Conservation (phyloP, 2,329 filamentous ascomycete genomes). For the Periconia sp. region DNA sequence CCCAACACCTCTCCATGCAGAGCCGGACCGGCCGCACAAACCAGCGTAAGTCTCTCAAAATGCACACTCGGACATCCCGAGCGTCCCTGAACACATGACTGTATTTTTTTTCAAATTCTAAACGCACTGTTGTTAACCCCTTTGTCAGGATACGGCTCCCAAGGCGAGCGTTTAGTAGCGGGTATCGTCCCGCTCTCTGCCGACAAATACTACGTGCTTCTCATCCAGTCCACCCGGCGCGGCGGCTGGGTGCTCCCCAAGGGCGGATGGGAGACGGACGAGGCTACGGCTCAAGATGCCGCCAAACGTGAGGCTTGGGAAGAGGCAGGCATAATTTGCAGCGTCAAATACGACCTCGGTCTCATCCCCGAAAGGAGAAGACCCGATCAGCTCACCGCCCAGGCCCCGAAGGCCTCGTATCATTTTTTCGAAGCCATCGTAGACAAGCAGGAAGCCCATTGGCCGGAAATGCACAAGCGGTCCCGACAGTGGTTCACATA, state of each 20-base stretch:
- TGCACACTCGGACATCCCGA: too few relatives aligned
- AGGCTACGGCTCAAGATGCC: slow-evolving; percentile 84
- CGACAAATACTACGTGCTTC: slow-evolving; percentile 85
- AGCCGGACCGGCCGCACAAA: slow-evolving; percentile 78
- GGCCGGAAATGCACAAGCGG: slow-evolving; percentile 94
- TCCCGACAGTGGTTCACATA: slow-evolving; percentile 90
- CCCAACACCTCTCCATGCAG: slow-evolving; percentile 58
- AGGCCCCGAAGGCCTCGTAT: slow-evolving; percentile 76
- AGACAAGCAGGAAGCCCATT: slow-evolving; percentile 80
- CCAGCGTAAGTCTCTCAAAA: slow-evolving; percentile 70
- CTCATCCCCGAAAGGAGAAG: slow-evolving; percentile 81
- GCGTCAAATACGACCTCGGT: slow-evolving; percentile 83
- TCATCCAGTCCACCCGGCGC: slow-evolving; percentile 90
- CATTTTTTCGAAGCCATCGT: slow-evolving; percentile 91
- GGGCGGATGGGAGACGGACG: slow-evolving; percentile 96
- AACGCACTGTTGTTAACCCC: slow-evolving; percentile 12
- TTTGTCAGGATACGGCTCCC: slow-evolving; percentile 82
- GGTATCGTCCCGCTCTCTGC: slow-evolving; percentile 88
- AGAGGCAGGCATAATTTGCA: slow-evolving; percentile 90
- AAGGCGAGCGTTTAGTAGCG: slow-evolving; percentile 93
- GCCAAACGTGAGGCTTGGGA: slow-evolving; percentile 93
- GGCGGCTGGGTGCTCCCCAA: slow-evolving; percentile 97
- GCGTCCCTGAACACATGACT: too few relatives aligned
- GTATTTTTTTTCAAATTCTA: too few relatives aligned
- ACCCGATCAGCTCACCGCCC: slow-evolving; percentile 56